Conservation (phyloP, 139 green algal genomes). For the Micractinium sp. region DNA sequence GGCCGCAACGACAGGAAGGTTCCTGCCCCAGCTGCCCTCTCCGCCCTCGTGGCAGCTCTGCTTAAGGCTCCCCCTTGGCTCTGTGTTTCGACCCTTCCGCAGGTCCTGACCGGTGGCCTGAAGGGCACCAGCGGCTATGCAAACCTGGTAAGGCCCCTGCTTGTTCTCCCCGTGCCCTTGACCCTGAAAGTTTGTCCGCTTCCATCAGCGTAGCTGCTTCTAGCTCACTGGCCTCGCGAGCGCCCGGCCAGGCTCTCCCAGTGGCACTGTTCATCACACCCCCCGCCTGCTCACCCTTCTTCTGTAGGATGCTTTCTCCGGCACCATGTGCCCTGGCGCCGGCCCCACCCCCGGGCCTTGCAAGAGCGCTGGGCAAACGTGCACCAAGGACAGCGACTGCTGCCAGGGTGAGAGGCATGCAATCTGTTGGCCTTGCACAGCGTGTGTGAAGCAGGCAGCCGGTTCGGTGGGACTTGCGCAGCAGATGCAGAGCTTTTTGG, state of each 20-base stretch:
- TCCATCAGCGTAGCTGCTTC: too few species aligned
- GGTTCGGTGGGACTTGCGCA: background rate
- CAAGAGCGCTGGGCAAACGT: background rate
- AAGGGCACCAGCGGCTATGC: background rate
- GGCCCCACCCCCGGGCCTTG: background rate
- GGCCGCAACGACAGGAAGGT: background rate
- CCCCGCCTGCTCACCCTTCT: background rate
- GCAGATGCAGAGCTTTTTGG: background rate
- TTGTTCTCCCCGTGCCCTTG: too few species aligned
- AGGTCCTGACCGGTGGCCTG: background rate
- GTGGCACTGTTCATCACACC: too few species aligned
- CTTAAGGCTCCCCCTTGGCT: background rate
- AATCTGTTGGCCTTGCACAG: background rate
- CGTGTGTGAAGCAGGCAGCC: too few species aligned
- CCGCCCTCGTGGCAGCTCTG: background rate
- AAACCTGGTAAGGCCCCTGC: background rate
- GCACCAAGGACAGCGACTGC: constrained; percentile 1
- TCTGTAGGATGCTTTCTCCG: background rate
- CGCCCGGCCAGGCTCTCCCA: background rate
- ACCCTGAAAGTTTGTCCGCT: background rate
- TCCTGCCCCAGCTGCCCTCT: background rate
- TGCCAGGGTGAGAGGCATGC: background rate
- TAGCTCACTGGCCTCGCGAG: too few species aligned
- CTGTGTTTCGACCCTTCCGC: background rate
- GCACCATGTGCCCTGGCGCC: background rate